A percentile compares a stretch with the other conserved stretches of the same genome.
These are phyloP conservation scores for Cyclotella distinguenda DNA, from an alignment of 108 stramenopile genomes.

Conservation along the genomic window DNA sequence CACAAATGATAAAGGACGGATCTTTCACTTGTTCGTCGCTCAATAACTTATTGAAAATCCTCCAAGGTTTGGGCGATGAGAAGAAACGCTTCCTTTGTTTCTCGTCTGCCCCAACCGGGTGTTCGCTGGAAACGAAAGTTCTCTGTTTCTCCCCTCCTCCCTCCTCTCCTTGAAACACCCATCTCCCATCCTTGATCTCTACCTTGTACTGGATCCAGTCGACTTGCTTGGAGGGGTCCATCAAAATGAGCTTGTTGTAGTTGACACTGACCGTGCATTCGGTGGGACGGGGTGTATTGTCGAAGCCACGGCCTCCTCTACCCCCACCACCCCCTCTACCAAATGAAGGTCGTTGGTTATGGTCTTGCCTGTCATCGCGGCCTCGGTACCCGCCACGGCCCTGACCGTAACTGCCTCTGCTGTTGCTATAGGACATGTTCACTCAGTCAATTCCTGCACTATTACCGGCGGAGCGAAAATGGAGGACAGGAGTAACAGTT, in stretches of 20 bases:
- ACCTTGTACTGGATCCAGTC: neutral
- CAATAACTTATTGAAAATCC: constrained; percentile 10
- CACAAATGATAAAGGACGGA: constrained; percentile 1
- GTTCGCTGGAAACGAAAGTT: neutral
- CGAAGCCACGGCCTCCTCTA: neutral
- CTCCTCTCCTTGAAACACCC: neutral
- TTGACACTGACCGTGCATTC: constrained; percentile 8
- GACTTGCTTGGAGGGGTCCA: constrained; percentile 1
- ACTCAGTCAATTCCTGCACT: neutral
- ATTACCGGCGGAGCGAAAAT: neutral
- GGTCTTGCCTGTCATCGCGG: neutral
- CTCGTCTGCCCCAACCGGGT: neutral
- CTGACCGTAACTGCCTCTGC: neutral
- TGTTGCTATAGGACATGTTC: neutral
- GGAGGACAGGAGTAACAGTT: neutral
- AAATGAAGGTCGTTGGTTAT: neutral
- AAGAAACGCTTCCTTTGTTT: constrained; percentile 16
- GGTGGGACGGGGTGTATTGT: constrained; percentile 7
- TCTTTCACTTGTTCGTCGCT: neutral
- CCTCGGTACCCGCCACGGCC: neutral
- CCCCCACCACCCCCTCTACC: neutral
- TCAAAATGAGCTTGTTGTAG: neutral
- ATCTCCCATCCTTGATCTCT: neutral
- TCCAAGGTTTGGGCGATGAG: neutral
- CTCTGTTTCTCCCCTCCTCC: neutral